Conservation (phyloP, 1,284 basidiomycete genomes). For the Taiwanofungus camphoratus region DNA sequence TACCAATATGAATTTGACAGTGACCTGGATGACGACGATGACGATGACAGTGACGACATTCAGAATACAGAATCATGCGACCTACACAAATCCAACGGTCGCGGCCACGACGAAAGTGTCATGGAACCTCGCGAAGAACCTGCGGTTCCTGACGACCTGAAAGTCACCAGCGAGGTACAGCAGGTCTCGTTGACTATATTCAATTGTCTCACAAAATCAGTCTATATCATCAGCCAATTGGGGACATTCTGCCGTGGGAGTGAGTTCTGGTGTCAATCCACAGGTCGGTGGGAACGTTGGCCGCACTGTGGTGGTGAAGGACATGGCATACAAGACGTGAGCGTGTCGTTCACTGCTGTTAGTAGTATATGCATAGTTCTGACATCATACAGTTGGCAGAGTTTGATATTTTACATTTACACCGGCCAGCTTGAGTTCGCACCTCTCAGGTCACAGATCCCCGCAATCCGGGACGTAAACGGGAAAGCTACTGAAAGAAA, state of each 20-base stretch:
- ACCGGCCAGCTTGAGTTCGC: slow-evolving; percentile 8
- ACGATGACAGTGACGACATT: background rate
- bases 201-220: too few species aligned
- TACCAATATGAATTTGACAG: slow-evolving; percentile 6
- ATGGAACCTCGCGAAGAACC: too few species aligned
- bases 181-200: too few species aligned
- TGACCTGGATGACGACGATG: slow-evolving; percentile 4
- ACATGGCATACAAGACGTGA: slow-evolving; percentile 4
- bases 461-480: background rate
- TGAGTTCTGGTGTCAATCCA: too few species aligned
- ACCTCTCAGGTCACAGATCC: slow-evolving; percentile 4
- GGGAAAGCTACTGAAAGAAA: background rate
- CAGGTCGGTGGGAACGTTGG: background rate
- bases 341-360: background rate
- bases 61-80: background rate
- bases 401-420: slow-evolving; percentile 5
- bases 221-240: too few species aligned
- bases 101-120: background rate
- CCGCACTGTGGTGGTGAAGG: background rate
- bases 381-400: background rate
- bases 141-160: too few species aligned
- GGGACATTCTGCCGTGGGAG: too few species aligned
- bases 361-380: background rate
- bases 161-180: too few species aligned
- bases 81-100: background rate